Evolutionary conservation across 2,329 filamentous ascomycete genomes (phyloP), one percentile per base, ranked within the genome.

Genomic region (Huntiella bhutanensis): DNA sequence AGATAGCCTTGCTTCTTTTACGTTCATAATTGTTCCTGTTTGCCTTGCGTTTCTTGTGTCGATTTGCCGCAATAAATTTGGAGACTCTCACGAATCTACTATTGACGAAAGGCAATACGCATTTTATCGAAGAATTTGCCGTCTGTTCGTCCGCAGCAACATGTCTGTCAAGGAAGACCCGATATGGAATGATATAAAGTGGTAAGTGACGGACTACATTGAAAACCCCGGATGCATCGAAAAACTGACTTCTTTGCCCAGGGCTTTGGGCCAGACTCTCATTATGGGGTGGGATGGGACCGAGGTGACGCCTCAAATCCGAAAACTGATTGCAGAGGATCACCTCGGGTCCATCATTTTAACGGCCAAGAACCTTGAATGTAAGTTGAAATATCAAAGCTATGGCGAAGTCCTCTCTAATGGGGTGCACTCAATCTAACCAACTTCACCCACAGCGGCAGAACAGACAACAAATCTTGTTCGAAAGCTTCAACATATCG

Each of bases 401-500:
- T 4, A 6, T n/a, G 34, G 5, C 11, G 13, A 8, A 4, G 16
- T 19, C 33, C 11, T 40, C 10, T n/a, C 33, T 3, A 15, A 46
- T 40, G 19, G 16, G 15, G 6, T 11, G 4, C 15, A 28, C 1
- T 17, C 2, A 40, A 13, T 12, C 28, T 44, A 22, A 45, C n/a
- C n/a, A n/a, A 40, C 33, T 37, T 28, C 22, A 28, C 7, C 7
- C 22, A 55, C 60, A 96, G 88, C 87, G 57, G 88, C 87, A 50
- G 79, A 93, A 59, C 82, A 95, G 57, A 87, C 88, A 32, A 87
- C 88, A 38, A 75, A 73, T 56, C 70, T 96, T 37, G 84, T 94
- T 28, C 81, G 91, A 57, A 86, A 96, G 57, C 69, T 98, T 39
- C 91, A 98, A 62, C 86, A 79, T 43, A 88, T 93, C 57, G 91